A percentile compares a stretch with the other conserved stretches of the same genome.
These are phyloP conservation scores for Aspergillus olivimuriae DNA, from an alignment of 495 filamentous ascomycete genomes.

Conservation along the genomic window DNA sequence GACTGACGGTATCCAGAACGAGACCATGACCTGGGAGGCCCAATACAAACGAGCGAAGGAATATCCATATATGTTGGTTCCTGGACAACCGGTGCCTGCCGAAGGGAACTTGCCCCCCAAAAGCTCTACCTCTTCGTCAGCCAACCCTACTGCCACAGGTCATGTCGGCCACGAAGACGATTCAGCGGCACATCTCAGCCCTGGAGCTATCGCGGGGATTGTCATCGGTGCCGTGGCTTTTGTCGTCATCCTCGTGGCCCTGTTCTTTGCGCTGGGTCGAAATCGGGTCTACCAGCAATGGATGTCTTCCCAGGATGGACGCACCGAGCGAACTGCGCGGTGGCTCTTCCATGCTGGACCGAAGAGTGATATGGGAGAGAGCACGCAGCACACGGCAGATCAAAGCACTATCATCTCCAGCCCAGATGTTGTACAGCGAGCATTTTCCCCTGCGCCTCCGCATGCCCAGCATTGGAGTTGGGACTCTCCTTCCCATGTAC, in stretches of 20 bases:
- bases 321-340: slow-evolving; percentile 24
- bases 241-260: slow-evolving; percentile 22
- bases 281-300: slow-evolving; percentile 32
- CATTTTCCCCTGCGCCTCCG: slow-evolving; percentile 8
- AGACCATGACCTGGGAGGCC: slow-evolving; percentile 22
- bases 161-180: too few species aligned
- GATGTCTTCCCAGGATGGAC: slow-evolving; percentile 28
- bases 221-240: slow-evolving; percentile 26
- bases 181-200: slow-evolving; percentile 19
- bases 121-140: slow-evolving; percentile 7
- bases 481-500: too few species aligned
- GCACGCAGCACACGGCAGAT: slow-evolving; percentile 1
- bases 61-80: slow-evolving; percentile 34
- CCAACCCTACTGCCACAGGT: slow-evolving; percentile 1
- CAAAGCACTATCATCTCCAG: slow-evolving; percentile 10
- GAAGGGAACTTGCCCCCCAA: slow-evolving; percentile 20
- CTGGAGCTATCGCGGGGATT: slow-evolving; percentile 35
- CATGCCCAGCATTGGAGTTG: slow-evolving; percentile 20
- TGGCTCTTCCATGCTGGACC: slow-evolving; percentile 20
- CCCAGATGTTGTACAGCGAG: slow-evolving; percentile 11
- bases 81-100: slow-evolving; percentile 31
- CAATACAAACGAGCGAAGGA: slow-evolving; percentile 26
- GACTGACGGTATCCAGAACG: slow-evolving; percentile 18
- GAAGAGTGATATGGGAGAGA: slow-evolving; percentile 9
- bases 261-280: slow-evolving; percentile 37